These are phyloP conservation scores for Aureobasidium sp. DNA, from an alignment of 2,329 filamentous ascomycete species.

Conservation along the genomic window DNA sequence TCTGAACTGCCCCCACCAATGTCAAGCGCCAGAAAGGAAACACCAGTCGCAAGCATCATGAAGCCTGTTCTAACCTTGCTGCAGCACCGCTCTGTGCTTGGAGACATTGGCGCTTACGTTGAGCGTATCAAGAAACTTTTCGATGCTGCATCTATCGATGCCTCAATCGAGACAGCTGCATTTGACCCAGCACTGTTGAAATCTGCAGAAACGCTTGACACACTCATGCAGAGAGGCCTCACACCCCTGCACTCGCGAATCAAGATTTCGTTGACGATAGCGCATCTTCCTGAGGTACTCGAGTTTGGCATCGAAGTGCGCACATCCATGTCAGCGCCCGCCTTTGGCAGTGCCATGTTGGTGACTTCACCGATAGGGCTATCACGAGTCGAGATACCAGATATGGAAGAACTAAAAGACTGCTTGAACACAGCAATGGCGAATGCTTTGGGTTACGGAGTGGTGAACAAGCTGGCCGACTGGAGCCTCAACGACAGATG, in stretches of 20 bases:
- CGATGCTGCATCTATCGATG: constrained; percentile 16
- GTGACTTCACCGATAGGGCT: constrained; percentile 1
- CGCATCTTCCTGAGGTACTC: background rate
- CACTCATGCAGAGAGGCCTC: constrained; percentile 15
- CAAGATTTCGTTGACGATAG: background rate
- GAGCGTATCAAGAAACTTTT: constrained; percentile 12
- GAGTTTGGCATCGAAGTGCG: constrained; percentile 5
- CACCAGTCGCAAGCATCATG: constrained; percentile 48
- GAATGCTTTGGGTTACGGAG: background rate
- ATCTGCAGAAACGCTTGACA: constrained; percentile 13
- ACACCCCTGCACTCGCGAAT: background rate
- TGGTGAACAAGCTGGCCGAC: background rate
- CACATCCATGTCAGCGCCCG: constrained; percentile 6
- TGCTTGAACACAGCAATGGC: constrained; percentile 1
- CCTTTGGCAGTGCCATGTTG: constrained; percentile 9
- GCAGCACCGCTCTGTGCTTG: constrained; percentile 37
- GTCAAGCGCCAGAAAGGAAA: constrained; percentile 40
- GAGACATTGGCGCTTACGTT: constrained; percentile 29
- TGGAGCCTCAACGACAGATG: constrained; percentile 20
- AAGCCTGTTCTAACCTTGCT: constrained; percentile 48
- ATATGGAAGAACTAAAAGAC: constrained; percentile 5
- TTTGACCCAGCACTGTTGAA: constrained; percentile 11
- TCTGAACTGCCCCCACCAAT: constrained; percentile 54
- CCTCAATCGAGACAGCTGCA: constrained; percentile 4
- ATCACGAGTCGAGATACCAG: constrained; percentile 2